Evolutionary conservation across 805 yeast genomes (phyloP).

Genomic region (Myxozyma kluyveri): DNA sequence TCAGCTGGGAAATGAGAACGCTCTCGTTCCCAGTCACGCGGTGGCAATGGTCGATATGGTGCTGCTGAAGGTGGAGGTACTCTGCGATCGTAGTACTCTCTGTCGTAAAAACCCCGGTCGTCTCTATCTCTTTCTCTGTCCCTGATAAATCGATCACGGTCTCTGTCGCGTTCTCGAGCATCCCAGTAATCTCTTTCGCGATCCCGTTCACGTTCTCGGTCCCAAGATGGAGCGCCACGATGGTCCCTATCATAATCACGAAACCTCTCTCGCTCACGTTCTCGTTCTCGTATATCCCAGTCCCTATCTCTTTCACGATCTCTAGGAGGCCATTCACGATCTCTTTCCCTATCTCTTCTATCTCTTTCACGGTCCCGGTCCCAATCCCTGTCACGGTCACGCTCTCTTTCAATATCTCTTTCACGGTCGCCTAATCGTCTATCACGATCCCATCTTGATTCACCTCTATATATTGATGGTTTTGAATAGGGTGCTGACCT

Average conservation of each 20-base stretch:
- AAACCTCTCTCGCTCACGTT: constrained; percentile 2
- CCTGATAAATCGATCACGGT: constrained; percentile 12
- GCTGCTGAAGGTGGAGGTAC: constrained; percentile 2
- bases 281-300: background rate
- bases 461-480: background rate
- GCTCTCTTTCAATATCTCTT: background rate
- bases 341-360: constrained; percentile 2
- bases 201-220: constrained; percentile 11
- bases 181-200: constrained; percentile 14
- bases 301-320: constrained; percentile 5
- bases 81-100: constrained; percentile 10
- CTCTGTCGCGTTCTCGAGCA: constrained; percentile 3
- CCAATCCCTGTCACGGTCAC: background rate
- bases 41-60: constrained; percentile 11
- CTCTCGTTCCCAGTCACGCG: constrained; percentile 21
- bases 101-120: constrained; percentile 16
- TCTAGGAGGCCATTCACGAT: background rate
- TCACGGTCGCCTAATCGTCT: background rate
- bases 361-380: constrained; percentile 8
- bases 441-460: background rate
- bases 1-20: constrained; percentile 5
- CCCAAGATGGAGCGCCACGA: background rate
- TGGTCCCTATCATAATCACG: background rate
- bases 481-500: constrained; percentile 2
- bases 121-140: constrained; percentile 16